phyloP scores from a whole-genome alignment of 148 eudicot genomes.

The Agrostemma githago region DNA sequence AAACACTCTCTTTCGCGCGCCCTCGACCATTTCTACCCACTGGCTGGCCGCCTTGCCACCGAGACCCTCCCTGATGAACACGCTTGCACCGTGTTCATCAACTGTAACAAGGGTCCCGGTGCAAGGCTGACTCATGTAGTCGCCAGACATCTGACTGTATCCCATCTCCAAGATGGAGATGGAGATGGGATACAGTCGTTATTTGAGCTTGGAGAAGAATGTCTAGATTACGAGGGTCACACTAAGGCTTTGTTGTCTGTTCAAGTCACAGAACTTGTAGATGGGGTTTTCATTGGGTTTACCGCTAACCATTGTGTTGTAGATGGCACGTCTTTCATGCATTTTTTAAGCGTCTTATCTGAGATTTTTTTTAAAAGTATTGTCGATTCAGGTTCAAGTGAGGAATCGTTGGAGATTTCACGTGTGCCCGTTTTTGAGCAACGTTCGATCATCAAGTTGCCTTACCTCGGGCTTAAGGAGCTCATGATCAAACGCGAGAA shows the following conservation, averaged over 20 bases:
- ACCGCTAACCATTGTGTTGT: constrained; percentile 49
- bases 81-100: constrained; percentile 9
- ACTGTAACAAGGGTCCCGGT: constrained; percentile 43
- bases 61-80: constrained; percentile 3
- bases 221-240: constrained; percentile 45
- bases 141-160: constrained; percentile 22
- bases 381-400: neutral
- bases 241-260: constrained; percentile 38
- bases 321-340: constrained; percentile 56
- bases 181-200: constrained; percentile 19
- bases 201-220: constrained; percentile 25
- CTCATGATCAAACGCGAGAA: constrained; percentile 16
- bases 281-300: constrained; percentile 53
- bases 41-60: constrained; percentile 21
- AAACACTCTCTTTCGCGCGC: constrained; percentile 8
- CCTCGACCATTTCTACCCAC: constrained; percentile 18
- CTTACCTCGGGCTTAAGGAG: constrained; percentile 33
- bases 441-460: constrained; percentile 31
- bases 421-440: neutral
- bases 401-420: constrained; percentile 3
- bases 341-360: constrained; percentile 49
- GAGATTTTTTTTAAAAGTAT: constrained; percentile 17
- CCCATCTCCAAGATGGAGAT: constrained; percentile 11
- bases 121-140: constrained; percentile 41
- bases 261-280: constrained; percentile 54